Percentiles rank a stretch among this genome's conserved stretches.
Evolutionary conservation across 2,329 filamentous ascomycete species (phyloP).

Genomic region (Calonectria multiphialidica): DNA sequence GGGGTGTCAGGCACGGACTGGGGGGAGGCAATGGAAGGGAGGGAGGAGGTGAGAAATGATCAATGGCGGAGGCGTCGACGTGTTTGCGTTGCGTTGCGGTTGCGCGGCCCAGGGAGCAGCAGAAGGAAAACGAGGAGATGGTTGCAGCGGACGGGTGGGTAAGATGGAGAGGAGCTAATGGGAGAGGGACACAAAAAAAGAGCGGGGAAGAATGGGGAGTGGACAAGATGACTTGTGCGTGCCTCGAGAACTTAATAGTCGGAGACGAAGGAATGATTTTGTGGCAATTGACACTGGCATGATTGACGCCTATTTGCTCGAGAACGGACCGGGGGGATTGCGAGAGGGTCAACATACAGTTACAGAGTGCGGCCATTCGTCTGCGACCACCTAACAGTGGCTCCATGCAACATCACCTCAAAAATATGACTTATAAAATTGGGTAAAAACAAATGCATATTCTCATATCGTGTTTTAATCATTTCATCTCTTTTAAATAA

Average conservation of each 20-base stretch:
- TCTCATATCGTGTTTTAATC: too few species aligned
- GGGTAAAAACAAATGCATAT: too few species aligned
- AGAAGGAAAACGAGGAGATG: slow-evolving; percentile 2
- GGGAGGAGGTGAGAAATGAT: not conserved
- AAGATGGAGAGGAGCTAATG: slow-evolving; percentile 1
- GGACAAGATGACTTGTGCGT: not conserved
- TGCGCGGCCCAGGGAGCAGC: slow-evolving; percentile 18
- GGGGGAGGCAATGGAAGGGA: not conserved
- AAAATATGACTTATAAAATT: too few species aligned
- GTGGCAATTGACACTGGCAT: not conserved
- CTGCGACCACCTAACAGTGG: too few species aligned
- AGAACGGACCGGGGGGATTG: not conserved
- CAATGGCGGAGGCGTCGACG: not conserved
- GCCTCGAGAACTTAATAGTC: slow-evolving; percentile 1
- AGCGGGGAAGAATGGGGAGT: slow-evolving; percentile 10
- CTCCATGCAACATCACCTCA: too few species aligned
- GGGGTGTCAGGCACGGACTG: not conserved
- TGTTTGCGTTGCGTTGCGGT: slow-evolving; percentile 15
- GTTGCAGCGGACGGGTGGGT: not conserved
- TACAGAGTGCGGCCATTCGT: too few species aligned
- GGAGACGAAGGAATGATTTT: not conserved
- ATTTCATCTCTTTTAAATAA: too few species aligned
- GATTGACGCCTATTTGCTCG: not conserved
- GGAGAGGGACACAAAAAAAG: not conserved
- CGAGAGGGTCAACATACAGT: not conserved